These are phyloP conservation scores for Austroboletus niveus DNA, from an alignment of 1,284 basidiomycete species.

Conservation along the genomic window DNA sequence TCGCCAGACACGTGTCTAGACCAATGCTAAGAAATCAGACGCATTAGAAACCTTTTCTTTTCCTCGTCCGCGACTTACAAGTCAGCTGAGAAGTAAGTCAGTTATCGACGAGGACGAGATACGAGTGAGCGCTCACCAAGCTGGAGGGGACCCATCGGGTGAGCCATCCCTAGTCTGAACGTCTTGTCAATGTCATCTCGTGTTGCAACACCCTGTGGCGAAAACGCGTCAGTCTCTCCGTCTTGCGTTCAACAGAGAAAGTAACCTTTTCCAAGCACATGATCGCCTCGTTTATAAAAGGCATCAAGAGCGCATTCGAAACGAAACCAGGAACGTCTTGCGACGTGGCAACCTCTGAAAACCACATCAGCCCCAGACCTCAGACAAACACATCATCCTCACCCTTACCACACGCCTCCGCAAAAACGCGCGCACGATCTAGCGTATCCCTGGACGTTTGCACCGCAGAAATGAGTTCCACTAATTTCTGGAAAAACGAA, in stretches of 20 bases:
- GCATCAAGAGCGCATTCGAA: slow-evolving; percentile 86
- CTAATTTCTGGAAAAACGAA: slow-evolving; percentile 66
- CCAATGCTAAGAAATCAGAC: slow-evolving; percentile 67
- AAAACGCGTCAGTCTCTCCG: not conserved
- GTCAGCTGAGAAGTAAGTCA: slow-evolving; percentile 51
- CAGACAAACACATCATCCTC: slow-evolving; percentile 3
- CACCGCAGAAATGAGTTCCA: slow-evolving; percentile 89
- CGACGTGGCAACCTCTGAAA: slow-evolving; percentile 79
- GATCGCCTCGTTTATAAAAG: slow-evolving; percentile 92
- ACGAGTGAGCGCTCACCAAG: slow-evolving; percentile 47
- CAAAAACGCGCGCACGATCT: slow-evolving; percentile 78
- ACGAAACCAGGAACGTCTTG: slow-evolving; percentile 92
- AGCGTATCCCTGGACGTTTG: slow-evolving; percentile 84
- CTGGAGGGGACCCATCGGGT: slow-evolving; percentile 92
- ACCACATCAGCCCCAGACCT: no score
- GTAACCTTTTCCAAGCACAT: slow-evolving; percentile 84
- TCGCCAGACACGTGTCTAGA: slow-evolving; percentile 87
- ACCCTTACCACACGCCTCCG: slow-evolving; percentile 90
- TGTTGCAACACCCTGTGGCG: slow-evolving; percentile 76
- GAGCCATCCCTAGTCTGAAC: slow-evolving; percentile 90
- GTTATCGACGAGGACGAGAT: not conserved
- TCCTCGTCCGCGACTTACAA: slow-evolving; percentile 54
- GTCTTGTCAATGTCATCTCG: slow-evolving; percentile 96
- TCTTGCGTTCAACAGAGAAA: not conserved
- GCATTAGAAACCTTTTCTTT: slow-evolving; percentile 2